Percentiles rank a stretch among this genome's conserved stretches.
These are phyloP conservation scores for Heterobasidion annosum DNA, from an alignment of 1,284 basidiomycete genomes.

Conservation along the genomic window DNA sequence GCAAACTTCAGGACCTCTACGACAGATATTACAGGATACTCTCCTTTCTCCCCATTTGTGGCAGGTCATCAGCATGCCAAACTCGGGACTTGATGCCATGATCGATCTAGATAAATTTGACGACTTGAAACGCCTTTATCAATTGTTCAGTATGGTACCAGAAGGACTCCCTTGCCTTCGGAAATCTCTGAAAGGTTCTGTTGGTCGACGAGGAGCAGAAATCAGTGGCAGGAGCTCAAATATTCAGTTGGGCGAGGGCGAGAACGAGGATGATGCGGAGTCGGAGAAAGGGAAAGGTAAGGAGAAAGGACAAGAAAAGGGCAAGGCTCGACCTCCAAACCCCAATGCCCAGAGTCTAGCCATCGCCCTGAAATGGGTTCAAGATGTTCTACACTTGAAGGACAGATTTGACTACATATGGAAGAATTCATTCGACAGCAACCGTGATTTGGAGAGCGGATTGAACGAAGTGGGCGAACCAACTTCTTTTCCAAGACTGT, in stretches of 20 bases:
- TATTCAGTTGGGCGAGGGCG: conserved; percentile 22
- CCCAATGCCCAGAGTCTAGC: conserved; percentile 36
- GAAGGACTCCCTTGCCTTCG: conserved; percentile 62
- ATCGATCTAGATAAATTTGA: conserved; percentile 74
- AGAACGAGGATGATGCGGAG: conserved; percentile 26
- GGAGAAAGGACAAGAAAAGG: conserved; percentile 41
- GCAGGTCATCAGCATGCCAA: conserved; percentile 71
- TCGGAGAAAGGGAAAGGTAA: conserved; percentile 36
- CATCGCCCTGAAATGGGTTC: conserved; percentile 87
- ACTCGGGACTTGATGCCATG: conserved; percentile 85
- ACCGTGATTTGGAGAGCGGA: conserved; percentile 76
- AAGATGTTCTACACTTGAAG: conserved; percentile 87
- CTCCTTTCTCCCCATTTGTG: conserved; percentile 76
- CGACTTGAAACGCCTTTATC: conserved; percentile 78
- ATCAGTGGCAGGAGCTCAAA: conserved; percentile 51
- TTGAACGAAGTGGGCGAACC: conserved; percentile 69
- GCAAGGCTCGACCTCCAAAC: conserved; percentile 38
- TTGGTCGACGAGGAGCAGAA: conserved; percentile 70
- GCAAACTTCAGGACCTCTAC: conserved; percentile 64
- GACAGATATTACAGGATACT: conserved; percentile 68
- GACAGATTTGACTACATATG: conserved; percentile 84
- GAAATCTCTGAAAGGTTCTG: conserved; percentile 66
- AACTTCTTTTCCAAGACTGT: conserved; percentile 1
- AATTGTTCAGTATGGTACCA: conserved; percentile 68
- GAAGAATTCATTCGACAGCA: conserved; percentile 60